These are phyloP conservation scores for Penicillium simplicissimum DNA, from an alignment of 495 filamentous ascomycete species.

Conservation along the genomic window DNA sequence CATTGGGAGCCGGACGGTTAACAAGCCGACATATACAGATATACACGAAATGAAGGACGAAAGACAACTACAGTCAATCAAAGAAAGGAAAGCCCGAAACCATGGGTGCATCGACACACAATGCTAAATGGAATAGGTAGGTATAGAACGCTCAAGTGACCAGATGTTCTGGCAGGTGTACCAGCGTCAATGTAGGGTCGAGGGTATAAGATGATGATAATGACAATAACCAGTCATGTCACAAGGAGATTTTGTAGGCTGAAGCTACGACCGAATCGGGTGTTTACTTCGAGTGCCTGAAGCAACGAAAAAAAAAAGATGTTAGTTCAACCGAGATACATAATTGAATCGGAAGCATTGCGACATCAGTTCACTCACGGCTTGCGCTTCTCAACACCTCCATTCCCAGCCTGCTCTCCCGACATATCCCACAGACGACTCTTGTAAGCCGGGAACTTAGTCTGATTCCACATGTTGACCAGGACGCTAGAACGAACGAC, in stretches of 20 bases:
- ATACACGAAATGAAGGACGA: not conserved
- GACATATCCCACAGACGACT: slow-evolving; percentile 56
- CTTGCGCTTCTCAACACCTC: slow-evolving; percentile 37
- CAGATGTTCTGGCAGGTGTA: not conserved
- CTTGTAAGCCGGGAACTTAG: slow-evolving; percentile 59
- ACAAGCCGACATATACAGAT: not conserved
- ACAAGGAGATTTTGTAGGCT: not conserved
- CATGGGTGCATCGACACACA: not conserved
- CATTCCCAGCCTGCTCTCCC: slow-evolving; percentile 15
- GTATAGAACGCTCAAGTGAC: not conserved
- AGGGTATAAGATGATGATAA: not conserved
- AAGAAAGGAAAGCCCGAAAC: not conserved
- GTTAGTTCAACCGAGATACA: not conserved
- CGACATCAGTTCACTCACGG: slow-evolving; percentile 25
- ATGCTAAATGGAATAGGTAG: not conserved
- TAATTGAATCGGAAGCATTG: not conserved
- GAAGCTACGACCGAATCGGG: not conserved
- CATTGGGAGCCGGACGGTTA: not conserved
- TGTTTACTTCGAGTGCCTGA: slow-evolving; percentile 12
- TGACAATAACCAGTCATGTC: not conserved
- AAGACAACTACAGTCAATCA: not conserved
- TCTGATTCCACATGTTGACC: slow-evolving; percentile 79
- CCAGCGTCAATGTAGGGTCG: not conserved
- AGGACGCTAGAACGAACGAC: slow-evolving; percentile 46
- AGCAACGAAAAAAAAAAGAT: not conserved